phyloP scores from a whole-genome alignment of 345 rosid genomes.

The Capsella bursapastoris region DNA sequence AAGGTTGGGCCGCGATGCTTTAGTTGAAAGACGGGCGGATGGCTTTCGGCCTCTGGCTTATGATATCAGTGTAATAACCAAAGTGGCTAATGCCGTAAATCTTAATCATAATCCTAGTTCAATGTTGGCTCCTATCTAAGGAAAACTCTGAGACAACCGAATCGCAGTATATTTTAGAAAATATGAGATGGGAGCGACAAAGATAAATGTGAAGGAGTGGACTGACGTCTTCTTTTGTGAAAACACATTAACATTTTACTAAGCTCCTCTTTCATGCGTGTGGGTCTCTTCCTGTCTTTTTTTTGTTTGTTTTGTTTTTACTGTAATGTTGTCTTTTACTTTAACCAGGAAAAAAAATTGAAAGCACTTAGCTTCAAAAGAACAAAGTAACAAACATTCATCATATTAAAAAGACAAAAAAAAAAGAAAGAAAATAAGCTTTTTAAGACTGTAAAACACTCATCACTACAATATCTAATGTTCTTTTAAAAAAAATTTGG shows the following conservation, averaged over 20 bases:
- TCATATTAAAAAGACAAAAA: constrained; percentile 3
- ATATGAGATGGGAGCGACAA: neutral
- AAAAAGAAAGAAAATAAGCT: neutral
- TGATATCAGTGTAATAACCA: neutral
- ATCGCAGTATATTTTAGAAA: neutral
- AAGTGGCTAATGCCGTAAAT: neutral
- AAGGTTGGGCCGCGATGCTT: neutral
- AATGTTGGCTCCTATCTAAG: no score
- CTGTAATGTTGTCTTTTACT: neutral
- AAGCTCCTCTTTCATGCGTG: constrained; percentile 32
- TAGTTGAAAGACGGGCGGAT: neutral
- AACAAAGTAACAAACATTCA: neutral
- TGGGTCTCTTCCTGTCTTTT: constrained; percentile 34
- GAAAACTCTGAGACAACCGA: neutral
- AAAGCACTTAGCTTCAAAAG: constrained; percentile 25
- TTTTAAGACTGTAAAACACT: neutral
- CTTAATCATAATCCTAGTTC: no score
- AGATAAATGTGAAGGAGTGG: constrained; percentile 1
- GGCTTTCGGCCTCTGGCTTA: neutral
- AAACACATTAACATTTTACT: neutral
- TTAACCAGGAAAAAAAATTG: constrained; percentile 1
- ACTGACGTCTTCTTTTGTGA: neutral
- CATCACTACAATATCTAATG: no score
- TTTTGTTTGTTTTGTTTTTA: neutral
- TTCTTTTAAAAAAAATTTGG: no score